Evolutionary conservation across 768 basidiomycete species (phyloP).

Genomic region (Saitozyma podzolica): DNA sequence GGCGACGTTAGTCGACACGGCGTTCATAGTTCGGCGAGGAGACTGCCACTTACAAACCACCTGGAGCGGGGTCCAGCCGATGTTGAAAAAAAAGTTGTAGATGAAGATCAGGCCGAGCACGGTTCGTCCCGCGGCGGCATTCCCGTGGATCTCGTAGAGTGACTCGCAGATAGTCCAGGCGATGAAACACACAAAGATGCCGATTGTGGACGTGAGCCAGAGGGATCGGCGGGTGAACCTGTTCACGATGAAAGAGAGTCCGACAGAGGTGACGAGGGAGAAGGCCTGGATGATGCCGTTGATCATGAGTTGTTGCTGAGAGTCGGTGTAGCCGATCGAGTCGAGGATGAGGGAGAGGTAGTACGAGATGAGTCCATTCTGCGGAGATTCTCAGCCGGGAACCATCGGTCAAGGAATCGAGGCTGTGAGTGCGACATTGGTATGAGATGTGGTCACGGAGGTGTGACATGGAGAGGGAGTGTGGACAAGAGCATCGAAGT

Average conservation of each 20-base stretch:
- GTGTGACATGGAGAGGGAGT: no score
- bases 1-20: not conserved
- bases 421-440: no score
- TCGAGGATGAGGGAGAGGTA: conserved; percentile 72
- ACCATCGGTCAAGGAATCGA: conserved; percentile 54
- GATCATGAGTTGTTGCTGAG: conserved; percentile 24
- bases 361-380: conserved; percentile 44
- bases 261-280: conserved; percentile 22
- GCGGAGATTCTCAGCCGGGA: conserved; percentile 7
- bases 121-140: conserved; percentile 15
- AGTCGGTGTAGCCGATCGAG: conserved; percentile 36
- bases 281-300: conserved; percentile 29
- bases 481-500: no score
- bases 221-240: conserved; percentile 36
- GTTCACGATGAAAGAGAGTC: conserved; percentile 37
- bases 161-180: conserved; percentile 30
- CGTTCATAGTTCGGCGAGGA: conserved; percentile 50
- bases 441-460: no score
- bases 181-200: conserved; percentile 17
- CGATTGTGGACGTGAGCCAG: conserved; percentile 30
- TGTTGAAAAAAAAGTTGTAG: conserved; percentile 13
- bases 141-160: conserved; percentile 49
- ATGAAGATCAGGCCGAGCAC: conserved; percentile 19
- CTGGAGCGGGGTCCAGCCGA: conserved; percentile 69
- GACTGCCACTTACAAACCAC: conserved; percentile 22